phyloP scores from a whole-genome alignment of 306 rosid species.

The Lablab purpureus region DNA sequence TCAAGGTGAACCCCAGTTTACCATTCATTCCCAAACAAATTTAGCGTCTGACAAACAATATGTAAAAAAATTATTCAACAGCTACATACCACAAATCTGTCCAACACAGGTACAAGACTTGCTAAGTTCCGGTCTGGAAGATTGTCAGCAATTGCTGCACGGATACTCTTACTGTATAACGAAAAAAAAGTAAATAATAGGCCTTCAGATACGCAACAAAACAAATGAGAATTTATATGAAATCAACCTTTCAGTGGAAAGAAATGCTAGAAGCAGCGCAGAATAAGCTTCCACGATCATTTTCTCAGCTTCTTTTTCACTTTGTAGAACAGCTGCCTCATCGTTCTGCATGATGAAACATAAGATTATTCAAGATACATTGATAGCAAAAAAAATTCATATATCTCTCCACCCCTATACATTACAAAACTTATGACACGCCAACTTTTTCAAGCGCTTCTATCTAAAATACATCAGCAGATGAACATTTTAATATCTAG shows the following conservation, averaged over 20 bases:
- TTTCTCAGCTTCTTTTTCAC: slow-evolving; percentile 93
- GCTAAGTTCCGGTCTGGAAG: slow-evolving; percentile 71
- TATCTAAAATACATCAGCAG: slow-evolving; percentile 28
- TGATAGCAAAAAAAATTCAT: neutral
- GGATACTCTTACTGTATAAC: slow-evolving; percentile 56
- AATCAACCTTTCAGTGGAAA: slow-evolving; percentile 61
- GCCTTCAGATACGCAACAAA: slow-evolving; percentile 22
- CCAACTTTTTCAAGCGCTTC: slow-evolving; percentile 2
- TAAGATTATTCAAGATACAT: slow-evolving; percentile 37
- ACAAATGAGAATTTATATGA: slow-evolving; percentile 3
- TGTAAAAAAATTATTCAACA: neutral
- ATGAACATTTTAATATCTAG: neutral
- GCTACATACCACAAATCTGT: slow-evolving; percentile 92
- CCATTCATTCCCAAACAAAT: neutral
- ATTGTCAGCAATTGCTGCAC: slow-evolving; percentile 56
- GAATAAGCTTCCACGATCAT: slow-evolving; percentile 66
- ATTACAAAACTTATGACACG: neutral
- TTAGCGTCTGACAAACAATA: neutral
- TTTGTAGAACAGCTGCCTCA: slow-evolving; percentile 82
- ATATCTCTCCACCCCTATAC: neutral
- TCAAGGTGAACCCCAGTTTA: slow-evolving; percentile 12
- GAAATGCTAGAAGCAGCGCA: slow-evolving; percentile 65
- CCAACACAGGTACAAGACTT: slow-evolving; percentile 90
- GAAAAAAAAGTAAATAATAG: neutral
- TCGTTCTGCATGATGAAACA: slow-evolving; percentile 69